These are phyloP conservation scores for Colletotrichum eleusines DNA, from an alignment of 2,329 filamentous ascomycete genomes.

Conservation along the genomic window DNA sequence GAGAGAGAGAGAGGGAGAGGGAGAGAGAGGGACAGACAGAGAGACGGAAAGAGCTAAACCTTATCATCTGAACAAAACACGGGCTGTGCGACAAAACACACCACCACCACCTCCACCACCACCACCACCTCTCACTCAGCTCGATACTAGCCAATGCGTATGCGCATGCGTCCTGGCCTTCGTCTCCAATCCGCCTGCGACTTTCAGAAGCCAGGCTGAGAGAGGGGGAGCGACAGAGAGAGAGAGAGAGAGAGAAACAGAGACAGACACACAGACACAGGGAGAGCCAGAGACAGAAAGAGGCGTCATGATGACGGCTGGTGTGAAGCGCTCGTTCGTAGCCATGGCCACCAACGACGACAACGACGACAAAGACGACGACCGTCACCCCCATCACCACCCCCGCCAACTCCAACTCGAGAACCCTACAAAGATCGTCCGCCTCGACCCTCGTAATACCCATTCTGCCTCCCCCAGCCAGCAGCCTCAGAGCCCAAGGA, in stretches of 20 bases:
- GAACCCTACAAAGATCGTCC: slow-evolving; percentile 32
- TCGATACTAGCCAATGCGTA: slow-evolving; percentile 17
- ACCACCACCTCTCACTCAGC: slow-evolving; percentile 7
- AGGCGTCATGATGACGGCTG: slow-evolving; percentile 49
- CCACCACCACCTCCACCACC: neutral
- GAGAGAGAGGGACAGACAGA: neutral
- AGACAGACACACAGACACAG: too few relatives aligned
- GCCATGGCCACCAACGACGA: slow-evolving; percentile 50
- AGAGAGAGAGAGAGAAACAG: neutral
- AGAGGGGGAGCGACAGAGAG: too few relatives aligned
- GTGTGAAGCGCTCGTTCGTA: slow-evolving; percentile 56
- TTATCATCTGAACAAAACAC: slow-evolving; percentile 20
- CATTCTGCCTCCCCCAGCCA: slow-evolving; percentile 25
- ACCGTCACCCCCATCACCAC: slow-evolving; percentile 24
- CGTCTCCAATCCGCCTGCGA: slow-evolving; percentile 23
- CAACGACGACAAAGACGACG: slow-evolving; percentile 44
- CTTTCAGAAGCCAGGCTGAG: slow-evolving; percentile 10
- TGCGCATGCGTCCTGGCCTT: slow-evolving; percentile 25
- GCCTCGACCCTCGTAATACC: slow-evolving; percentile 33
- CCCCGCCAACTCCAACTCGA: slow-evolving; percentile 40
- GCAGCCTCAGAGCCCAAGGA: slow-evolving; percentile 36
- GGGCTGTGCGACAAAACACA: neutral
- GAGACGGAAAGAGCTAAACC: slow-evolving; percentile 1
- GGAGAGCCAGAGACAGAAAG: neutral
- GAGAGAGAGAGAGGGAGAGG: neutral